Conservation (phyloP, 2,329 filamentous ascomycete species). For the Epichloe brachyelytri region DNA sequence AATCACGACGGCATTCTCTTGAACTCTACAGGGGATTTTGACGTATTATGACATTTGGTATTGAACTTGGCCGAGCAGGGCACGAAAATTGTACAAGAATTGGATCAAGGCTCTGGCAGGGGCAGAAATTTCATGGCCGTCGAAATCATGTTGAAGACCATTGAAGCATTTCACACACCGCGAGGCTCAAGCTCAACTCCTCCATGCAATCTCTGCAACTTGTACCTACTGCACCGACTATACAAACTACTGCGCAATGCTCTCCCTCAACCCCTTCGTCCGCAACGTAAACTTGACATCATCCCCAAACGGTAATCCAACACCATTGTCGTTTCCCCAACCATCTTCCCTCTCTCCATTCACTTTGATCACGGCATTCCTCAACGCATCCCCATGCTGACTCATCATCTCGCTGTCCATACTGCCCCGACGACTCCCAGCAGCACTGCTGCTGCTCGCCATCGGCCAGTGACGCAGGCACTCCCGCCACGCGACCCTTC, state of each 20-base stretch:
- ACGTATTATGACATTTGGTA: background rate
- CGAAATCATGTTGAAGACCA: no score
- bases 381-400: constrained; percentile 26
- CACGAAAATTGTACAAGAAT: no score
- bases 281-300: constrained; percentile 36
- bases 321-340: constrained; percentile 10
- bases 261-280: constrained; percentile 44
- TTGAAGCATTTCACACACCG: no score
- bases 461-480: constrained; percentile 11
- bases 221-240: background rate
- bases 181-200: no score
- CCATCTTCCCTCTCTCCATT: constrained; percentile 7
- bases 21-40: background rate
- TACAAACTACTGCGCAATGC: constrained; percentile 12
- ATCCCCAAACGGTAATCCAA: constrained; percentile 32
- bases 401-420: constrained; percentile 27
- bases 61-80: no score
- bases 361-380: constrained; percentile 20
- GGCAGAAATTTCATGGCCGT: no score
- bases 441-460: constrained; percentile 26
- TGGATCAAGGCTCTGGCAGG: no score
- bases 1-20: background rate
- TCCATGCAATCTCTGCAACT: background rate
- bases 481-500: constrained; percentile 20
- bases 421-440: constrained; percentile 29